Evolutionary conservation across 2,329 filamentous ascomycete species (phyloP).

Genomic region (Trichophyton equinum): DNA sequence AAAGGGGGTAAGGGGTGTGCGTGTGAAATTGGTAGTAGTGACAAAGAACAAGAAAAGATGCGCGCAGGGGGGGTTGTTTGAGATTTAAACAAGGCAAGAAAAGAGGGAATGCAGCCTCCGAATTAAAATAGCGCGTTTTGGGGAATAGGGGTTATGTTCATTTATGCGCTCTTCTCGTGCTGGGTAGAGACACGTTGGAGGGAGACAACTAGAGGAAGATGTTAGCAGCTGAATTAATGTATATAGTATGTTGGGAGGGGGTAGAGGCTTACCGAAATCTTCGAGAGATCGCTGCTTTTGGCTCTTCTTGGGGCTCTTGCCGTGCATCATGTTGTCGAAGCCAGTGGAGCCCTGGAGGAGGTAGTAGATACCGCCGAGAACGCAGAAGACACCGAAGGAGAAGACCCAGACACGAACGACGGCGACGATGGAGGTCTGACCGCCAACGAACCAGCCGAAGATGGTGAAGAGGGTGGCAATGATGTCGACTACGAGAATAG

Average conservation of each 20-base stretch:
- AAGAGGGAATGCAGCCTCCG: constrained; percentile 1
- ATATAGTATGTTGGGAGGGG: neutral
- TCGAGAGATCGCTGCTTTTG: constrained; percentile 75
- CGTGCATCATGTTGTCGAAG: constrained; percentile 90
- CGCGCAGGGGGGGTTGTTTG: neutral
- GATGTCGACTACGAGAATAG: constrained; percentile 70
- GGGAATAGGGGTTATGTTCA: constrained; percentile 7
- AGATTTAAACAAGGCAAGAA: neutral
- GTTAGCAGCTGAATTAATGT: constrained; percentile 4
- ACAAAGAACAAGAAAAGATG: constrained; percentile 9
- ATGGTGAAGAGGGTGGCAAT: constrained; percentile 74
- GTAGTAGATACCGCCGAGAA: constrained; percentile 68
- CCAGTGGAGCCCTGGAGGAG: constrained; percentile 66
- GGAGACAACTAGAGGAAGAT: constrained; percentile 53
- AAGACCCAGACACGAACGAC: constrained; percentile 86
- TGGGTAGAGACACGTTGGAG: constrained; percentile 82
- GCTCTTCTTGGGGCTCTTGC: constrained; percentile 71
- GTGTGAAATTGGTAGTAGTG: neutral
- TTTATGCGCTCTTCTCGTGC: constrained; percentile 74
- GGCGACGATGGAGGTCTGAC: constrained; percentile 63
- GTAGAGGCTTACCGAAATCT: constrained; percentile 62
- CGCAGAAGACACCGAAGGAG: constrained; percentile 78
- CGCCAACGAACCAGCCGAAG: constrained; percentile 67
- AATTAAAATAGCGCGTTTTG: neutral
- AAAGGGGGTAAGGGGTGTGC: neutral